Percentiles rank a stretch among this genome's conserved stretches.
These are phyloP conservation scores for Fusarium abutilonis DNA, from an alignment of 2,329 filamentous ascomycete species.

Conservation along the genomic window DNA sequence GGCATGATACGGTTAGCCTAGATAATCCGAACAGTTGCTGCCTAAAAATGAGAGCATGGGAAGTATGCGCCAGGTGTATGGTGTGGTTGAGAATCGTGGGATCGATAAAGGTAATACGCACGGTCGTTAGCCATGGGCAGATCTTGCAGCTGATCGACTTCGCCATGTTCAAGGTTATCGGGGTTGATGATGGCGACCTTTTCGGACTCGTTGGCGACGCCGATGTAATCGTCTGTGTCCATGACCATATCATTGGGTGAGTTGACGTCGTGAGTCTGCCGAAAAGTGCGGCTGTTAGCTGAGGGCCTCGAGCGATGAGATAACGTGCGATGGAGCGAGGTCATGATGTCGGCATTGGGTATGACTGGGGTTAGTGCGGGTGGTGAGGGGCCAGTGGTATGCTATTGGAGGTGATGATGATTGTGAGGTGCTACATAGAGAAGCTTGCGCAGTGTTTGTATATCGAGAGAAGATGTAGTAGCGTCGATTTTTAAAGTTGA, in stretches of 20 bases:
- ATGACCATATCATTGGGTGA: constrained; percentile 67
- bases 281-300: constrained; percentile 42
- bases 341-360: constrained; percentile 42
- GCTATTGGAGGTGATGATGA: constrained; percentile 26
- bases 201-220: constrained; percentile 60
- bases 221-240: constrained; percentile 65
- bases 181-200: constrained; percentile 65
- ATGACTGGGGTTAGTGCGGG: constrained; percentile 30
- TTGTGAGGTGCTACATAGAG: constrained; percentile 19
- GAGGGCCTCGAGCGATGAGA: constrained; percentile 27
- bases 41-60: neutral
- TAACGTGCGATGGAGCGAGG: constrained; percentile 28
- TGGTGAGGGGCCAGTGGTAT: constrained; percentile 30
- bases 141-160: constrained; percentile 59
- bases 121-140: constrained; percentile 63
- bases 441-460: constrained; percentile 23
- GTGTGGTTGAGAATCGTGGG: neutral
- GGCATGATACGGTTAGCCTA: constrained; percentile 35
- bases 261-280: constrained; percentile 63
- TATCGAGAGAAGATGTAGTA: constrained; percentile 2
- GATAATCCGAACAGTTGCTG: neutral
- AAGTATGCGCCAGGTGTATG: constrained; percentile 8
- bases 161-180: constrained; percentile 59
- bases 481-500: constrained; percentile 14
- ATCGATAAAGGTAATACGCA: constrained; percentile 50